Conservation (phyloP, 768 basidiomycete species). For the Pisolithus microcarpus region DNA sequence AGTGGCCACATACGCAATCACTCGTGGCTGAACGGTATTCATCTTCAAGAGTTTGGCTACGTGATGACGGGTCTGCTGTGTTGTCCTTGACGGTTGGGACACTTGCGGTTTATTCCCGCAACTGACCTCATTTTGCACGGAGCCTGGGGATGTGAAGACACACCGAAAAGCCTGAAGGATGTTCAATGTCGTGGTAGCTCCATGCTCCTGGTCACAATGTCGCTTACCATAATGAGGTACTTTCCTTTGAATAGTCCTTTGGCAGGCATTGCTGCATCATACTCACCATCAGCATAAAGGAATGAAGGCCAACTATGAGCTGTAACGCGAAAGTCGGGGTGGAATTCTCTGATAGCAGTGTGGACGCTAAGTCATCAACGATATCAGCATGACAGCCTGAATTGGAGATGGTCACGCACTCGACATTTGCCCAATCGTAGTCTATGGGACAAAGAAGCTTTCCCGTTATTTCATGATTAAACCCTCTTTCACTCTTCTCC, state of each 20-base stretch:
- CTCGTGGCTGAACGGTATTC: slow-evolving; percentile 12
- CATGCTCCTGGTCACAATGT: too few relatives aligned
- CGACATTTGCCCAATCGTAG: slow-evolving; percentile 8
- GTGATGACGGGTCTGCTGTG: slow-evolving; percentile 1
- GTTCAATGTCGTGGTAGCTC: background rate
- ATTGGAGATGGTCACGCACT: background rate
- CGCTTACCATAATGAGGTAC: slow-evolving; percentile 1
- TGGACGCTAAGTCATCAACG: background rate
- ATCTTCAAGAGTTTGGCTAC: slow-evolving; percentile 6
- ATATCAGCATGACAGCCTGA: background rate
- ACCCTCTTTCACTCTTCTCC: background rate
- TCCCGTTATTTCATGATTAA: slow-evolving; percentile 8
- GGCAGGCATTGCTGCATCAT: background rate
- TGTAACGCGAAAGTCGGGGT: slow-evolving; percentile 1
- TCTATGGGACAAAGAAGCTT: slow-evolving; percentile 8
- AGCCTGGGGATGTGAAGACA: slow-evolving; percentile 16
- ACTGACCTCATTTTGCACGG: slow-evolving; percentile 1
- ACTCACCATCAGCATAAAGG: background rate
- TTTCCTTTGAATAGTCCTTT: slow-evolving; percentile 1
- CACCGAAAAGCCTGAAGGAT: slow-evolving; percentile 12
- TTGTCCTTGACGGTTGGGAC: background rate
- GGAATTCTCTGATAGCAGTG: background rate
- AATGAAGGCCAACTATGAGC: slow-evolving; percentile 6
- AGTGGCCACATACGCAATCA: slow-evolving; percentile 19
- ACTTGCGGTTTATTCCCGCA: background rate